A percentile compares a stretch with the other conserved stretches of the same genome.
Conservation (phyloP, 2,329 filamentous ascomycete genomes). For the Trichophyton simii region DNA sequence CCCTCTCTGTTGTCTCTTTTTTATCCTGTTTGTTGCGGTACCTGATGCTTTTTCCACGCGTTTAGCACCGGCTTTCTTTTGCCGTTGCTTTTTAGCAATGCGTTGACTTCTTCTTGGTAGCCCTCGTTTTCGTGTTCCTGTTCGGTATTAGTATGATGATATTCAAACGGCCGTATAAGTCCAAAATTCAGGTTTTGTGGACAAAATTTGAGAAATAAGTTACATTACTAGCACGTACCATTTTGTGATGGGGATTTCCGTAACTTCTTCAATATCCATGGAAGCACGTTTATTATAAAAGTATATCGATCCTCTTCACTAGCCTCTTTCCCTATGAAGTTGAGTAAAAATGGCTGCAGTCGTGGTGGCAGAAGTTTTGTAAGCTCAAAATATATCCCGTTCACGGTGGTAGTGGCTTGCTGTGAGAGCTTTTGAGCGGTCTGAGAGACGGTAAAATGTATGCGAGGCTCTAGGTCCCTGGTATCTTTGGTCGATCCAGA, state of each 20-base stretch:
- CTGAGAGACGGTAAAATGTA: neutral
- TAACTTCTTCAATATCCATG: neutral
- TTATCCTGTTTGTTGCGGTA: neutral
- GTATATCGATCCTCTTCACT: neutral
- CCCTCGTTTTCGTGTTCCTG: neutral
- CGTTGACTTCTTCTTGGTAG: neutral
- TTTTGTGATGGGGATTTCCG: neutral
- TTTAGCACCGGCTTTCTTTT: neutral
- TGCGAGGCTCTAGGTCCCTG: neutral
- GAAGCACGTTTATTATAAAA: slow-evolving; percentile 3
- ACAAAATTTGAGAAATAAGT: neutral
- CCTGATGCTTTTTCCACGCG: neutral
- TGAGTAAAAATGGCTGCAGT: neutral
- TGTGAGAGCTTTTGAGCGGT: neutral
- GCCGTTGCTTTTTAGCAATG: neutral
- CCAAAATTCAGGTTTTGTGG: neutral
- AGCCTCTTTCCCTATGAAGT: slow-evolving; percentile 2
- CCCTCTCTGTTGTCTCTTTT: neutral
- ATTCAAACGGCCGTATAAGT: neutral
- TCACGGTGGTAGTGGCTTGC: neutral
- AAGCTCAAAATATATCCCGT: slow-evolving; percentile 1
- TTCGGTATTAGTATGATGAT: neutral
- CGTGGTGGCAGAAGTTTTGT: neutral
- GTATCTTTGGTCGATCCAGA: neutral
- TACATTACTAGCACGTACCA: neutral